Evolutionary conservation across 345 rosid species (phyloP), one percentile per base, ranked within the genome.

Genomic region (Melaleuca alternifolia): DNA sequence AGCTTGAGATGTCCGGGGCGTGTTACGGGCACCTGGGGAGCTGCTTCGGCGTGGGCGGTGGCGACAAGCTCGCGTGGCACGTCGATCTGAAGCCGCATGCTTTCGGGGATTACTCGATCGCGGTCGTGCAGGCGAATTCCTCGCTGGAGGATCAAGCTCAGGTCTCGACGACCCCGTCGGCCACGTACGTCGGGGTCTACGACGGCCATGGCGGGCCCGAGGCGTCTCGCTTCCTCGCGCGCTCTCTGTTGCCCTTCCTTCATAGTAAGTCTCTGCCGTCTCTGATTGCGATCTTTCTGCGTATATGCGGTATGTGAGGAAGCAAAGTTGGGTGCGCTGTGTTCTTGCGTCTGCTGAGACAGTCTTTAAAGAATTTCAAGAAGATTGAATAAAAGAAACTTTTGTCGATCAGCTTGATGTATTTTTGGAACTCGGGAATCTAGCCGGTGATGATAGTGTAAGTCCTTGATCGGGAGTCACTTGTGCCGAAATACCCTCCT

Each of bases 151-250:
- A 94, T 84, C 96, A 94, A 85, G 93, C 93, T 7, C 96, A 94
- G 87, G 94, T 94, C 30, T 90, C 89, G 51, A 92, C 96, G 54
- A 89, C 94, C 48, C 93, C 96, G 83, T 92, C 95, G 51, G 92
- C 94, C 48, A 94, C 95, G 10, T 94, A 89, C 84, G 87, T 94
- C 75, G 96, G 95, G 54, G 92, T 94, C 84, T 94, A 94, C 87
- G 96, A 94, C 83, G 96, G 96, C 84, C 96, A 94, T 54, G 96
- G 96, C 33, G 96, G 96, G 6, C 94, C 94, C 20, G 94, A 94
- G 71, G 90, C 95, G 88, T 91, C 96, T 62, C 94, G 93, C 41
- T 94, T 94, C 90, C 87, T 94, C 85, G 79, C 91, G 75, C 86
- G 76, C 53, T 89, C 91, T 84, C 89, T 93, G 50, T 93, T 93